These are phyloP conservation scores for Ophiostoma novo-ulmi DNA, from an alignment of 2,329 filamentous ascomycete genomes.

Conservation along the genomic window DNA sequence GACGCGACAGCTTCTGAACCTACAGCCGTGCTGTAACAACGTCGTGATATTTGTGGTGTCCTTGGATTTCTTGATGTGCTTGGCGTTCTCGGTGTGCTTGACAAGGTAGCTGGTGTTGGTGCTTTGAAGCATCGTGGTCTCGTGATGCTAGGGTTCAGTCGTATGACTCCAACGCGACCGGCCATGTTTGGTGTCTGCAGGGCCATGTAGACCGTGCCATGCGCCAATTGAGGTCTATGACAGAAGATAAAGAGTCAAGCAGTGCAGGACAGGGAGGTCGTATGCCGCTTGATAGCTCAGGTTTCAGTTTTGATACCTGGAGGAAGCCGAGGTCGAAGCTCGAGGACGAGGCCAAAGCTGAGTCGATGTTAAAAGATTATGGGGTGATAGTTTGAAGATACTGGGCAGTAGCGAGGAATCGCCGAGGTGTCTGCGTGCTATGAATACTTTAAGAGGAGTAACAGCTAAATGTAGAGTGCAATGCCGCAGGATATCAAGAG, in stretches of 20 bases:
- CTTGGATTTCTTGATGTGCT: background rate
- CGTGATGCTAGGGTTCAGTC: slow-evolving; percentile 13
- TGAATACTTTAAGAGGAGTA: background rate
- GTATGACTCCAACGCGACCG: slow-evolving; percentile 18
- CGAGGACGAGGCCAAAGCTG: background rate
- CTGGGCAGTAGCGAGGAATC: background rate
- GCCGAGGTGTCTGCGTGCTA: background rate
- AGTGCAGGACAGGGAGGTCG: background rate
- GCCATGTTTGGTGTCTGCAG: slow-evolving; percentile 21
- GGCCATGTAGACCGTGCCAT: slow-evolving; percentile 23
- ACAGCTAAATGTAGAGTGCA: background rate
- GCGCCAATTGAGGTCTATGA: background rate
- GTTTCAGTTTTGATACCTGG: background rate
- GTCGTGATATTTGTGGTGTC: background rate
- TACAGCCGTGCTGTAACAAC: slow-evolving; percentile 4
- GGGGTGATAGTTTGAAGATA: too few species aligned
- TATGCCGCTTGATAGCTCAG: background rate
- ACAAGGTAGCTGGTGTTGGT: background rate
- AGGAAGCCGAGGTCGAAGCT: background rate
- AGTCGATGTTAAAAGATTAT: too few species aligned
- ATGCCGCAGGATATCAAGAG: background rate
- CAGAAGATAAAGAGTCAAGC: background rate
- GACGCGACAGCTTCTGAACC: slow-evolving; percentile 13
- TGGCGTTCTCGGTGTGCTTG: background rate
- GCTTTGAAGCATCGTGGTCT: background rate